These are phyloP conservation scores for Suhomyces maxii DNA, from an alignment of 1,139 yeast species.

Conservation along the genomic window DNA sequence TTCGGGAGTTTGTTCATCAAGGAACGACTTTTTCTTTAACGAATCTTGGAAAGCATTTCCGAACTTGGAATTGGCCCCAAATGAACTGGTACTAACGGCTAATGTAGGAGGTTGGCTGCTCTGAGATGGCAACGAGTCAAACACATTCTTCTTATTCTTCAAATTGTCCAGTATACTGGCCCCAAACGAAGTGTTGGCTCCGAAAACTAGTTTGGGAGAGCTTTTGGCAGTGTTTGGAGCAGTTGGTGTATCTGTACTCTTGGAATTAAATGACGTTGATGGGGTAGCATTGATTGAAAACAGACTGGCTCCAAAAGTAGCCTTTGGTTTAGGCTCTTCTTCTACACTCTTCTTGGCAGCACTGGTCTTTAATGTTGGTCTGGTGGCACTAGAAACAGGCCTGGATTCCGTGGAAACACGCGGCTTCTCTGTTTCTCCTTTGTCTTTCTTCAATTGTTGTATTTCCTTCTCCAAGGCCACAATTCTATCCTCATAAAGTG, in stretches of 20 bases:
- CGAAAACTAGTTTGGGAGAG: conserved; percentile 37
- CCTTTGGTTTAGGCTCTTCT: conserved; percentile 12
- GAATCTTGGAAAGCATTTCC: conserved; percentile 58
- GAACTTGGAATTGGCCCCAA: conserved; percentile 62
- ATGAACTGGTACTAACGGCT: conserved; percentile 20
- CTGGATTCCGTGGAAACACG: neutral
- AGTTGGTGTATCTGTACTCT: conserved; percentile 10
- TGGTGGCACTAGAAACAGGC: neutral
- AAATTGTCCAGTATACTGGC: conserved; percentile 29
- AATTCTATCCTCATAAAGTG: conserved; percentile 21
- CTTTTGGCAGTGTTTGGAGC: conserved; percentile 12
- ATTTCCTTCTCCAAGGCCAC: conserved; percentile 23
- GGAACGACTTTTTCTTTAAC: conserved; percentile 52
- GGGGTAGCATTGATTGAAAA: conserved; percentile 29
- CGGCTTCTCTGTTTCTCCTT: neutral
- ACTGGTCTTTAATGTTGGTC: neutral
- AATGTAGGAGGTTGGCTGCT: conserved; percentile 5
- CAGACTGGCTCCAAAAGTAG: conserved; percentile 36
- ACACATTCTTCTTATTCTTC: conserved; percentile 35
- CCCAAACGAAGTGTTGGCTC: conserved; percentile 59
- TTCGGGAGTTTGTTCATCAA: conserved; percentile 36
- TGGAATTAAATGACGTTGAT: conserved; percentile 17
- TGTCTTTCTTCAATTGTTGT: conserved; percentile 13
- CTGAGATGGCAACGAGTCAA: conserved; percentile 27
- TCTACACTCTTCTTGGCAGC: too few species aligned